Evolutionary conservation across 106 monocot genomes (phyloP), one percentile per base, ranked within the genome.

Genomic region (Dioscorea dumetorum): DNA sequence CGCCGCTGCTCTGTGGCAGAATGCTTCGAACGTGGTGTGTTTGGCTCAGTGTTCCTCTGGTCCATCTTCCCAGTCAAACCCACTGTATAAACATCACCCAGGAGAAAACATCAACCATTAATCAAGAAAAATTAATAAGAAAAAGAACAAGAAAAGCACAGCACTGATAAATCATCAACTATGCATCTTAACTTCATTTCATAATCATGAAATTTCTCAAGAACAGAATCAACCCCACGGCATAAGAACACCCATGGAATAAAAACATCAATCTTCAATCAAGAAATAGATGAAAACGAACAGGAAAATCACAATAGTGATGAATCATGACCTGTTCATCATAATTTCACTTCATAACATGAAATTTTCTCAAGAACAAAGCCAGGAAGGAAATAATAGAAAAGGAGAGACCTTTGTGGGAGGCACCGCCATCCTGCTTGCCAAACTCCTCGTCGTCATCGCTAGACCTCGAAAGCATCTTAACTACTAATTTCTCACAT

Each of bases 1-100:
- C 90, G 50, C 33, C 90, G 76, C 78, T 91, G 90, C 74, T 91
- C 90, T 0, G 90, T 91, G 17, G 87, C 90, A 5, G 87, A 91
- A 61, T 91, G 90, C 73, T 91, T 91, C 50, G 90, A 91, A 20
- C 90, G 75, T 2, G 90, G 87, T 9, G 83, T 84, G 48, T 60
- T 74, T 2, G 90, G 68, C 48, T 90, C 81, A 22, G 48, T 62
- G 16, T 64, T 66, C 65, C 74, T 84, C 34, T 76, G 62, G 59
- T 91, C 84, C 16, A 72, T 51, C 33, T 61, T 83, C 57, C 68
- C 84, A 5, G 64, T 77, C 33, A 87, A 69, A 23, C 83, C 83
- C 41, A 41, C 70, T 50, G 50, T 73, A 35, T 32, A 73, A 65
- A 4, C 20, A 59, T 22, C 12, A 22, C 59, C n/a, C 21, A 20